Evolutionary conservation across 2,329 filamentous ascomycete genomes (phyloP).

Genomic region (Emydomyces testavorans): DNA sequence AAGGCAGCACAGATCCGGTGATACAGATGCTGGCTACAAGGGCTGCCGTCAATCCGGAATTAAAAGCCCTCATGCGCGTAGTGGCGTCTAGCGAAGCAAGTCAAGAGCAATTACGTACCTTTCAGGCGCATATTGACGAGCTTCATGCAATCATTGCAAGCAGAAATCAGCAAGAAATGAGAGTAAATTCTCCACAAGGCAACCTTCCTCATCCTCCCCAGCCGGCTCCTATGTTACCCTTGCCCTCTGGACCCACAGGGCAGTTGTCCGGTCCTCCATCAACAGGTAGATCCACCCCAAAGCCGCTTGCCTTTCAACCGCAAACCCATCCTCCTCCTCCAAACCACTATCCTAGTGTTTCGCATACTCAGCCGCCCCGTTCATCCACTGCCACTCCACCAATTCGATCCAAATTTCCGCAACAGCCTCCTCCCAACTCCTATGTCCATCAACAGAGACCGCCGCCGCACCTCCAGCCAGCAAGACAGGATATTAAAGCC

Average conservation of each 20-base stretch:
- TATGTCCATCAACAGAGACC: constrained; percentile 26
- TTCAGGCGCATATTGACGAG: constrained; percentile 42
- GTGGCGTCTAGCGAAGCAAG: constrained; percentile 41
- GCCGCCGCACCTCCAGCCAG: constrained; percentile 21
- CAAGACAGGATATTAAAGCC: constrained; percentile 35
- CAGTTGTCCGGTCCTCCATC: constrained; percentile 11
- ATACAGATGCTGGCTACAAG: constrained; percentile 44
- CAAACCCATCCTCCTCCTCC: constrained; percentile 20
- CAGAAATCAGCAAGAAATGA: constrained; percentile 33
- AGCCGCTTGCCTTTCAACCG: constrained; percentile 7
- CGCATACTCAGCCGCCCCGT: constrained; percentile 10
- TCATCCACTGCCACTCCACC: constrained; percentile 21
- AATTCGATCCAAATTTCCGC: constrained; percentile 29
- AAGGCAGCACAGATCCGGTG: constrained; percentile 40
- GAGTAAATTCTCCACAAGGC: constrained; percentile 14
- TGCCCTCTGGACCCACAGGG: constrained; percentile 8
- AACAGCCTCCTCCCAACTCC: constrained; percentile 24
- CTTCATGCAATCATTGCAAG: constrained; percentile 40
- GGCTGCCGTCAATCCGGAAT: constrained; percentile 38
- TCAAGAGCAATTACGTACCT: constrained; percentile 39
- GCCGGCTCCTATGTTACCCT: neutral
- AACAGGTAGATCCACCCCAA: constrained; percentile 1
- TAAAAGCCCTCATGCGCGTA: constrained; percentile 42
- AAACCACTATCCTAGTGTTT: constrained; percentile 15
- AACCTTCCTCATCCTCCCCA: constrained; percentile 14